Evolutionary conservation across 805 yeast species (phyloP).

Genomic region (Ogataea corticis): DNA sequence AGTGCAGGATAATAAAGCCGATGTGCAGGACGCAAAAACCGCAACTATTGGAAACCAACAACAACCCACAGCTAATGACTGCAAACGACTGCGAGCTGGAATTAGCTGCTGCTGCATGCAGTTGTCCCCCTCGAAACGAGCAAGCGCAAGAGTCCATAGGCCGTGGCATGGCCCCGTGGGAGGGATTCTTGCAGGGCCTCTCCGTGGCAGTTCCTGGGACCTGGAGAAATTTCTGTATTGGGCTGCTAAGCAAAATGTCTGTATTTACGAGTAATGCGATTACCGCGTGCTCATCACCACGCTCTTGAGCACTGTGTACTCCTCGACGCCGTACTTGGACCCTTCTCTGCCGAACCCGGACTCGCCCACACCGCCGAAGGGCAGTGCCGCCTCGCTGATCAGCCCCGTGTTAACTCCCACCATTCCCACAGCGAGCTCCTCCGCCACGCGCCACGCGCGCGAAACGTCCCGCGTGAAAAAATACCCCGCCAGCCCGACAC

Average conservation of each 20-base stretch:
- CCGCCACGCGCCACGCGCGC: conserved; percentile 56
- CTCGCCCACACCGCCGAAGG: conserved; percentile 73
- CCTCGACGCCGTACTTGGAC: conserved; percentile 68
- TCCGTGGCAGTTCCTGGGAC: too few species aligned
- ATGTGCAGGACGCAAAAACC: too few species aligned
- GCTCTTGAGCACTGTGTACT: conserved; percentile 64
- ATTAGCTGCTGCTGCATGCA: too few species aligned
- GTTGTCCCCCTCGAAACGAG: too few species aligned
- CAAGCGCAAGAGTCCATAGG: too few species aligned
- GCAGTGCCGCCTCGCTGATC: conserved; percentile 60
- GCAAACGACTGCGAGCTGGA: too few species aligned
- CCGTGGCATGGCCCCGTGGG: too few species aligned
- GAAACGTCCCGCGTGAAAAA: conserved; percentile 55
- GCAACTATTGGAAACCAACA: too few species aligned
- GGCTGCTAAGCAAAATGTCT: not conserved
- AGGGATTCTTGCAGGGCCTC: too few species aligned
- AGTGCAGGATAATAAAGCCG: too few species aligned
- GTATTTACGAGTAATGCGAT: not conserved
- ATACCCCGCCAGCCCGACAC: conserved; percentile 76
- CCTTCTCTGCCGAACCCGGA: conserved; percentile 83
- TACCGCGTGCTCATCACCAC: conserved; percentile 44
- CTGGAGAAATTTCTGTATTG: too few species aligned
- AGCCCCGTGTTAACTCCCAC: conserved; percentile 74
- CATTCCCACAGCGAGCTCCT: conserved; percentile 71
- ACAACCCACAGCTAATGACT: too few species aligned